A percentile compares a stretch with the other conserved stretches of the same genome.
These are phyloP conservation scores for Candida peoriensis DNA, from an alignment of 805 yeast genomes.

Conservation along the genomic window DNA sequence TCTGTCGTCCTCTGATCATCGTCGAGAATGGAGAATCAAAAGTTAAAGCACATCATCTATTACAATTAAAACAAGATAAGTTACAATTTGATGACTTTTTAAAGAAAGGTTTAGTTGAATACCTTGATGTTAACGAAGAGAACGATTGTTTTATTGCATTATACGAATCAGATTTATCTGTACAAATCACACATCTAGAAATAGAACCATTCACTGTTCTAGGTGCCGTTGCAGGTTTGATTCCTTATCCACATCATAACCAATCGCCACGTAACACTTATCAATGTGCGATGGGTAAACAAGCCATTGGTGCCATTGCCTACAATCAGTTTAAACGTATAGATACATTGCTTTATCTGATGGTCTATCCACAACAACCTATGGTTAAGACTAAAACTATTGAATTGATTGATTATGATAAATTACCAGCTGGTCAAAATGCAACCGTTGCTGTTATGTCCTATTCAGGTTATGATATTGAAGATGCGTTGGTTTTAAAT, in stretches of 20 bases:
- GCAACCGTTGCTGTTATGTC: constrained; percentile 99
- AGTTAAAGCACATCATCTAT: constrained; percentile 69
- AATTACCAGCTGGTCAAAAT: constrained; percentile 97
- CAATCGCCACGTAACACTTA: constrained; percentile 91
- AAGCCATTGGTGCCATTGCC: constrained; percentile 99
- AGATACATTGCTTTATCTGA: constrained; percentile 85
- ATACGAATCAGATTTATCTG: constrained; percentile 62
- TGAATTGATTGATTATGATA: constrained; percentile 91
- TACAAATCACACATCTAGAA: constrained; percentile 78
- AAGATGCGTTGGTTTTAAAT: constrained; percentile 94
- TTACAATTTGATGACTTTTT: constrained; percentile 91
- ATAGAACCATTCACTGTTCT: constrained; percentile 91
- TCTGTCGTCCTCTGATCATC: constrained; percentile 93
- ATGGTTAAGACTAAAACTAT: constrained; percentile 98
- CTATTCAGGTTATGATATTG: constrained; percentile 98
- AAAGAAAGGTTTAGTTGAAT: constrained; percentile 83
- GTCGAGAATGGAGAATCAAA: constrained; percentile 66
- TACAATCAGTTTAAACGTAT: constrained; percentile 95
- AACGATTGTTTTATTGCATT: constrained; percentile 91
- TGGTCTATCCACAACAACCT: constrained; percentile 99
- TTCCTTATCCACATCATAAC: constrained; percentile 90
- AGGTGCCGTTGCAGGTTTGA: constrained; percentile 90
- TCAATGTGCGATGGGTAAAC: constrained; percentile 97
- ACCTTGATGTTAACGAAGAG: constrained; percentile 95
- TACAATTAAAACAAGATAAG: constrained; percentile 55